Evolutionary conservation across 495 filamentous ascomycete genomes (phyloP), one percentile per base, ranked within the genome.

Genomic region (Talaromyces adpressus): DNA sequence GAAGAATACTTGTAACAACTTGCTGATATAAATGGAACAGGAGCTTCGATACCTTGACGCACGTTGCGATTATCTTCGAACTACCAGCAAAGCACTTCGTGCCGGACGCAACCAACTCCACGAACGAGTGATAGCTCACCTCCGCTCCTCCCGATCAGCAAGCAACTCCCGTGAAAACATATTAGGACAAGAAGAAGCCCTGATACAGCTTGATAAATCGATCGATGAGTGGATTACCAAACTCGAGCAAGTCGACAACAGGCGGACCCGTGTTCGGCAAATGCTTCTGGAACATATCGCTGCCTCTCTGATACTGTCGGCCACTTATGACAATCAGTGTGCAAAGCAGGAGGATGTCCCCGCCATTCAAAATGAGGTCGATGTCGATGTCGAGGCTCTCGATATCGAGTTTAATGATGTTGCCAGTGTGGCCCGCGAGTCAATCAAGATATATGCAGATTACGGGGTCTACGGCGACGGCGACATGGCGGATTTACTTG

Each of bases 201-300:
- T 91, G 23, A 81, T 82, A 2, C 87, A 90, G 67, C 81, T 91
- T 18, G 88, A 91, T 66, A 70, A 77, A n/a, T 85, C 84, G 25
- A 91, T 91, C 65, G 89, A 91, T 65, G 86, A 89, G 66, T 91
- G 89, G 87, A 81, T 89, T 29, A 74, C 64, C 64, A 91, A 90
- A 70, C 82, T 90, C 4, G 89, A 91, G 65, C 82, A 85, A 62
- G 87, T 87, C n/a, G 89, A 91, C 75, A 89, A 91, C 68, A 78
- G 88, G 65, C 82, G 88, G 25, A 83, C 82, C 14, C 78, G 84
- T 30, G 81, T 91, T 25, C 82, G 87, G n/a, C 87, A 91, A 69
- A 91, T 90, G 77, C 78, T 91, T 3, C 80, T 91, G 3, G 88
- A 91, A 70, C 89, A 91, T 69, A 80, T 89, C 39, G 86, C 87